Conservation (phyloP, 2,329 filamentous ascomycete genomes). For the Fusarium tjaetaba region DNA sequence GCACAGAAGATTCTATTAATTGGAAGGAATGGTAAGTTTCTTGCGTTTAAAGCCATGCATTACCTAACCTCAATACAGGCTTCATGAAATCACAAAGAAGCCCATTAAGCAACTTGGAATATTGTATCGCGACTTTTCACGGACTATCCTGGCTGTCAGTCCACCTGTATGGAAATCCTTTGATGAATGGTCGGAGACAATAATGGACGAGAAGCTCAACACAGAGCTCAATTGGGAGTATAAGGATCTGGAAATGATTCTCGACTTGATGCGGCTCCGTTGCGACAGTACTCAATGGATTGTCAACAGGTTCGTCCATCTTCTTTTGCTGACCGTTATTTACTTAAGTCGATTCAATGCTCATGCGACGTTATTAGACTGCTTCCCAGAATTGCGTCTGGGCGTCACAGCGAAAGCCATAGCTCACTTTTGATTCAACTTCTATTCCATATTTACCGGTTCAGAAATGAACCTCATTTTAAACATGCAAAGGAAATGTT, state of each 20-base stretch:
- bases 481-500: background rate
- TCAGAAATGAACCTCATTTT: background rate
- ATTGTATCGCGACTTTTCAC: background rate
- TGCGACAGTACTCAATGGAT: background rate
- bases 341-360: background rate
- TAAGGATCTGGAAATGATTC: background rate
- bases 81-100: background rate
- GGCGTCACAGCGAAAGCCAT: background rate
- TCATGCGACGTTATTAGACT: background rate
- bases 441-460: background rate
- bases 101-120: background rate
- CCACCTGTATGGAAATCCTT: background rate
- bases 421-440: background rate
- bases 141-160: background rate
- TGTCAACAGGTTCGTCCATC: constrained; percentile 1
- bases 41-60: background rate
- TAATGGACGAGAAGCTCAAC: background rate
- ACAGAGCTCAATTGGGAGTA: background rate
- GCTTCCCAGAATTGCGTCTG: constrained; percentile 2
- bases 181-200: background rate
- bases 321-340: background rate
- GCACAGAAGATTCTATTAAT: background rate
- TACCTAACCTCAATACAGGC: background rate
- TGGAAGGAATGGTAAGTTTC: constrained; percentile 17
- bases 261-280: background rate